Base-by-base conservation (phyloP, 768 basidiomycete genomes). In the Tricholoma terreum region DNA sequence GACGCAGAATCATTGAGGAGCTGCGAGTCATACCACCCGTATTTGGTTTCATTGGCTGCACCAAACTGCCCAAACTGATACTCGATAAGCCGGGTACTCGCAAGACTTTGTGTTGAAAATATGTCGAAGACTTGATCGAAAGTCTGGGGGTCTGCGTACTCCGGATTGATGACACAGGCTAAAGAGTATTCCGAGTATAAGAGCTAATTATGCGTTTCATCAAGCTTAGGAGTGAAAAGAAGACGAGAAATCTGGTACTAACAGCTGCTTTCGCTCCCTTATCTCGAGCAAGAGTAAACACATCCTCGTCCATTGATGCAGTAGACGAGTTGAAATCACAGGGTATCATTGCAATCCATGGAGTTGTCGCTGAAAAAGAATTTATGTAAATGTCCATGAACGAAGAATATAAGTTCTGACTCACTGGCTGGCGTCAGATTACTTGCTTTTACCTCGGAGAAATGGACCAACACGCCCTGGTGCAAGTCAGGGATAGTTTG, bases 281-380 rank as follows among this genome's bases (percentile, higher is more conserved):
- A 60, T 88, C 84, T 40, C 80, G 77, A 19, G 91, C 92, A 40
- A 92, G 77, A 0, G 90, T 92, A 71, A 97, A 93, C 52, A 95
- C 81, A 68, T 97, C 94, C 49, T 76, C 69, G 2, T 81, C 76
- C 64, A 75, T 67, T 1, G 85, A 84, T 3, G 82, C 75, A 58
- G 81, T 73, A 14, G 90, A 90, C 15, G 86, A 79, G 69, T 94
- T 94, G 55, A 68, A 66, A 66, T 95, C 93, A 70, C 94, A 96
- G 3, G 85, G 81, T 50, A 97, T 82, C 61, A 94, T 79, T 11
- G 94, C 94, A 63, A 97, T 89, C 93, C 94, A 97, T 3, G 94
- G 92, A 0, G 93, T 91, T 5, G 74, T 77, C 2, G 90, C 88
- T 82, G 67, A 6, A 15, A 46, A 46, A 33, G 17, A 12, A 12